Base-by-base conservation (phyloP, 148 eudicot species). In the Vaccinium myrtillus region DNA sequence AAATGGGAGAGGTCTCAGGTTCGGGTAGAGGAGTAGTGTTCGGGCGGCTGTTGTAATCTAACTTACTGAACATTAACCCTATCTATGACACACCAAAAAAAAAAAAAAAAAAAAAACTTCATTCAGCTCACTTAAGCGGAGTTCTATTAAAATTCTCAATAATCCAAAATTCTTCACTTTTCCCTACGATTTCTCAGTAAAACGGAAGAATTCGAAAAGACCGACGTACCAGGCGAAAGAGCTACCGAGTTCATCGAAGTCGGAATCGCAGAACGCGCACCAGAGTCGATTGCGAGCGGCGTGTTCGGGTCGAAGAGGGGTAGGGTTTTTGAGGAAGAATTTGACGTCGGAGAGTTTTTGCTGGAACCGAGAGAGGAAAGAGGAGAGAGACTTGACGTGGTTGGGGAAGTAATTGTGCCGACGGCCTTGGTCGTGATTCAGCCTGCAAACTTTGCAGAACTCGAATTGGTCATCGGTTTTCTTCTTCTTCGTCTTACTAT, bases 391-490 rank as follows among this genome's bases (percentile, higher is more conserved):
- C 61, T 87, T 87, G 16, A 77, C 84, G 89, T 96, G 99, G 88
- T 87, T 87, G 2, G 97, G 93, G 84, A 93, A 91, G 86, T 84
- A 96, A 77, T 93, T 96, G 84, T 96, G 99, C 73, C 93, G 91
- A 36, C 94, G 93, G 51, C 97, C 98, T 87, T 92, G 90, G 81
- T 96, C 87, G 86, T 96, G 99, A 85, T 94, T 96, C 19, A 96
- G 87, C 83, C 80, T 92, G 86, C 99, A 96, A 0, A 94, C 87
- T 63, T 89, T 81, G 87, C 99, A 96, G 87, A 89, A 93, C 63
- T 91, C 93, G 81, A 80, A 94, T 61, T 90, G 86, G 3, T 85
- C 76, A 43, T 76, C 78, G 30, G 56, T 84, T 14, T 77, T 78
- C 82, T 59, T 84, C 61, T 63, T 80, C 69, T 80, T 70, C 80